Evolutionary conservation across 2,329 filamentous ascomycete species (phyloP).

Genomic region (Colletotrichum phormii): DNA sequence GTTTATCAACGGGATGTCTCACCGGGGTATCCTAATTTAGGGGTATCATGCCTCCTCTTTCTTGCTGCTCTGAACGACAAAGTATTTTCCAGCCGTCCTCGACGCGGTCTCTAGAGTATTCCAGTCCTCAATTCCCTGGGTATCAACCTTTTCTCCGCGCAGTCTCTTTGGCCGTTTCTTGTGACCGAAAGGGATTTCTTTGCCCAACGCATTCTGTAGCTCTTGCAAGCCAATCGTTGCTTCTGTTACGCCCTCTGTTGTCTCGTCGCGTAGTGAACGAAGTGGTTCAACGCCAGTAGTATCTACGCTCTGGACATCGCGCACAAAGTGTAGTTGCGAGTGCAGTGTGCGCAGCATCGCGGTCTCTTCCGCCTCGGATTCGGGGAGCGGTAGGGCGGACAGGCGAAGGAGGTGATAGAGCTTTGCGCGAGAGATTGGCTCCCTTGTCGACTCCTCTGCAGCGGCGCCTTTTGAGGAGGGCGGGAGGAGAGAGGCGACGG

Average conservation of each 20-base stretch:
- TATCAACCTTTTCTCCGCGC: slow-evolving; percentile 49
- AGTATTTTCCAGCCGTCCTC: slow-evolving; percentile 77
- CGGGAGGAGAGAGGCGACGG: slow-evolving; percentile 79
- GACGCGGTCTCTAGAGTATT: slow-evolving; percentile 76
- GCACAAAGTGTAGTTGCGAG: slow-evolving; percentile 91
- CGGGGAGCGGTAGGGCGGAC: slow-evolving; percentile 84
- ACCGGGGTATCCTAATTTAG: slow-evolving; percentile 15
- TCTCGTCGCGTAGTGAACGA: slow-evolving; percentile 85
- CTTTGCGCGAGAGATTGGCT: slow-evolving; percentile 72
- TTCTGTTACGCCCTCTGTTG: slow-evolving; percentile 63
- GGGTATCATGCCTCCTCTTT: slow-evolving; percentile 41
- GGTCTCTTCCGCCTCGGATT: slow-evolving; percentile 70
- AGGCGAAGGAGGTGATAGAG: slow-evolving; percentile 88
- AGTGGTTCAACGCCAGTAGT: slow-evolving; percentile 80
- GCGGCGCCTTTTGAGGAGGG: slow-evolving; percentile 37
- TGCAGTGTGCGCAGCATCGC: slow-evolving; percentile 80
- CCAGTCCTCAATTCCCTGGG: slow-evolving; percentile 70
- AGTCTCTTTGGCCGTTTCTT: slow-evolving; percentile 57
- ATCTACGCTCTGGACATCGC: slow-evolving; percentile 83
- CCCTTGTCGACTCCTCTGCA: slow-evolving; percentile 43
- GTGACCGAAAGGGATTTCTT: slow-evolving; percentile 72
- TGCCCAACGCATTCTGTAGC: slow-evolving; percentile 65
- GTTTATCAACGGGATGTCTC: slow-evolving; percentile 8
- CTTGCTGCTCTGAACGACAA: slow-evolving; percentile 76
- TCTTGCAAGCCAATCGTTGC: slow-evolving; percentile 69